phyloP scores from a whole-genome alignment of 2,329 filamentous ascomycete species.

The Aspergillus pseudoviridinutans region DNA sequence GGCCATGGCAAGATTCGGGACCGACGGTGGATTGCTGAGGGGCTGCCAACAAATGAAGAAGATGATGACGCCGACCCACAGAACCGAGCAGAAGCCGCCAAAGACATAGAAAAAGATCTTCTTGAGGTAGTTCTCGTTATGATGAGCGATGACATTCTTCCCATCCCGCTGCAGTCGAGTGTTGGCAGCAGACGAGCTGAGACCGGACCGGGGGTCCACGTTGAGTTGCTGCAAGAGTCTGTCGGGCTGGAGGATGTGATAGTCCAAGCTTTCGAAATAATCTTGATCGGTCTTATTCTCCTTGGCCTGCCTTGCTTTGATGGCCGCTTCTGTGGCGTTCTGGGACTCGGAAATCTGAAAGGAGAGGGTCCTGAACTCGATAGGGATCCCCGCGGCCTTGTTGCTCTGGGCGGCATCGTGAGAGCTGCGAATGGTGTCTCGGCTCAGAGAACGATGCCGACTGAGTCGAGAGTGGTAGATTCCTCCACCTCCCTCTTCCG shows the following conservation, averaged over 20 bases:
- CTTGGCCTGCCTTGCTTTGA: constrained; percentile 13
- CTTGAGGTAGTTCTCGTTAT: constrained; percentile 57
- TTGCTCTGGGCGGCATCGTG: constrained; percentile 10
- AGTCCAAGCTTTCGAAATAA: constrained; percentile 61
- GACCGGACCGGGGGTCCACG: constrained; percentile 55
- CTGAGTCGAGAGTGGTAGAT: constrained; percentile 14
- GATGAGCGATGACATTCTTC: constrained; percentile 63
- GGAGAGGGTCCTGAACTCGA: constrained; percentile 38
- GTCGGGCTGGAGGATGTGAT: constrained; percentile 58
- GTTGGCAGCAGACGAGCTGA: constrained; percentile 56
- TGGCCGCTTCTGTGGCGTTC: constrained; percentile 23
- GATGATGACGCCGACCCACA: constrained; percentile 65
- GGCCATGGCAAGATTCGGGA: constrained; percentile 67
- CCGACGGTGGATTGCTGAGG: constrained; percentile 64
- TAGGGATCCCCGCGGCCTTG: constrained; percentile 25
- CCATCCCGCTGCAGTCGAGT: constrained; percentile 60
- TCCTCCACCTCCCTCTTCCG: constrained; percentile 7
- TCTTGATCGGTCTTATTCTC: constrained; percentile 37
- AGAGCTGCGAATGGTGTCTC: constrained; percentile 17
- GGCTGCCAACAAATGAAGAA: constrained; percentile 77
- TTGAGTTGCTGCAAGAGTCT: constrained; percentile 59
- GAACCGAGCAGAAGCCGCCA: constrained; percentile 71
- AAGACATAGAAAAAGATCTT: constrained; percentile 69
- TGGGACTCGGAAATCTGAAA: constrained; percentile 39
- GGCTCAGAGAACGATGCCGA: constrained; percentile 18